These are phyloP conservation scores for Didymellaceae sp. DNA, from an alignment of 2,329 filamentous ascomycete genomes.

Conservation along the genomic window DNA sequence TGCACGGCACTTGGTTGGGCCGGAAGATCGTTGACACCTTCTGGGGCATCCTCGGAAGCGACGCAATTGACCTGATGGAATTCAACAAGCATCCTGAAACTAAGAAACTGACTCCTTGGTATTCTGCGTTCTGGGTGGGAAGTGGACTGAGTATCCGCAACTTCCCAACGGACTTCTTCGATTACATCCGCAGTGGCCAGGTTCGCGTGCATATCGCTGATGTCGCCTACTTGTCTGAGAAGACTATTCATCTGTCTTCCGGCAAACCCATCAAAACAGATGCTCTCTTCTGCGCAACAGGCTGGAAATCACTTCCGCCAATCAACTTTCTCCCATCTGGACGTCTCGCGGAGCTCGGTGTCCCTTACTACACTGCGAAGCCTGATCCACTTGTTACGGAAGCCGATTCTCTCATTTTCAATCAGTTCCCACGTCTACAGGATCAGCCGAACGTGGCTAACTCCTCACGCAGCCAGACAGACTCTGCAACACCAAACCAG, in stretches of 20 bases:
- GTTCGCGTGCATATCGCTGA: conserved; percentile 64
- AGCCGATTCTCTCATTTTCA: conserved; percentile 28
- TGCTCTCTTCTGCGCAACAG: conserved; percentile 62
- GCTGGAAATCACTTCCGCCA: conserved; percentile 53
- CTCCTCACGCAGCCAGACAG: conserved; percentile 8
- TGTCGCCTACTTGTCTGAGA: conserved; percentile 59
- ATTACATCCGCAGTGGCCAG: conserved; percentile 60
- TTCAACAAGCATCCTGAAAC: conserved; percentile 54
- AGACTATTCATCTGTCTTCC: conserved; percentile 55
- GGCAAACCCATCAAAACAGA: conserved; percentile 56
- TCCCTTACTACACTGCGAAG: conserved; percentile 46
- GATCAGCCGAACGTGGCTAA: conserved; percentile 14
- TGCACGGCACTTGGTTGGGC: conserved; percentile 65
- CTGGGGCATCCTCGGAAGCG: conserved; percentile 63
- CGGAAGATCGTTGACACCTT: conserved; percentile 62
- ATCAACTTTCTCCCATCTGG: conserved; percentile 13
- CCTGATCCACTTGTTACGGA: conserved; percentile 38
- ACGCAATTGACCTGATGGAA: conserved; percentile 57
- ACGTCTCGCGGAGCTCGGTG: conserved; percentile 49
- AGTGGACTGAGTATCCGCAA: conserved; percentile 66
- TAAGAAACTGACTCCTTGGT: conserved; percentile 52
- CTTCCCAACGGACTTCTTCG: conserved; percentile 64
- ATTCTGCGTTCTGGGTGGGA: conserved; percentile 59
- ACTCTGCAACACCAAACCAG: conserved; percentile 19
- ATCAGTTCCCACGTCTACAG: conserved; percentile 14